phyloP scores from a whole-genome alignment of 768 basidiomycete genomes.

The Pholiota molesta region DNA sequence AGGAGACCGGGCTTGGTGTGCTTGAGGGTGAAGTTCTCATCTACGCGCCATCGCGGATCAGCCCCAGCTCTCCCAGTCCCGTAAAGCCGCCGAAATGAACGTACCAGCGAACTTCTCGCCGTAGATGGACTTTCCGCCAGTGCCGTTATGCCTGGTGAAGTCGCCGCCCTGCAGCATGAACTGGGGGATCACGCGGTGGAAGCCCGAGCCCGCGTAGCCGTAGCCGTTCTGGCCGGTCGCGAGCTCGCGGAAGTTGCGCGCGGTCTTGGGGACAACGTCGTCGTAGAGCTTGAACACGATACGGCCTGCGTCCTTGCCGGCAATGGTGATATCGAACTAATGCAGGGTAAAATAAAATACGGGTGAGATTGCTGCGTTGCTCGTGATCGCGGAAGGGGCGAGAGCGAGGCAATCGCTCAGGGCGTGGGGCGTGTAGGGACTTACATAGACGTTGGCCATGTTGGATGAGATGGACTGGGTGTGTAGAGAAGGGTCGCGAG shows the following conservation, averaged over 20 bases:
- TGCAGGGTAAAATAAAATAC: background rate
- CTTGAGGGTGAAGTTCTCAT: conserved; percentile 83
- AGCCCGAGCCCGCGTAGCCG: conserved; percentile 67
- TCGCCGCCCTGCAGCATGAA: conserved; percentile 95
- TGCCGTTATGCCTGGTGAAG: conserved; percentile 71
- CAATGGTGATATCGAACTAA: conserved; percentile 71
- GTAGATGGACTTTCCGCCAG: conserved; percentile 82
- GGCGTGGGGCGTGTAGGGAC: background rate
- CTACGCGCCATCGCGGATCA: conserved; percentile 34
- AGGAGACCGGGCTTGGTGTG: conserved; percentile 73
- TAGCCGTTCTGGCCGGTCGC: conserved; percentile 75
- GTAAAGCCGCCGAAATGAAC: conserved; percentile 15
- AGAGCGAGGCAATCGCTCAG: background rate
- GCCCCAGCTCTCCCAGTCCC: background rate
- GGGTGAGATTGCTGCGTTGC: background rate
- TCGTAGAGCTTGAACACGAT: conserved; percentile 89
- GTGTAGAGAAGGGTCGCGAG: conserved; percentile 3
- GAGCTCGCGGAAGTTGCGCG: conserved; percentile 88
- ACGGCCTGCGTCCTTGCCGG: conserved; percentile 43
- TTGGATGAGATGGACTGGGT: conserved; percentile 15
- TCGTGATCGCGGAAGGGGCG: background rate
- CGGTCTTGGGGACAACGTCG: conserved; percentile 72
- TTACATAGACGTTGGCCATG: conserved; percentile 35
- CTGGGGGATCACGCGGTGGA: conserved; percentile 82
- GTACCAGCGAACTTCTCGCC: conserved; percentile 67